Evolutionary conservation across 495 filamentous ascomycete species (phyloP).

Genomic region (Neurospora sp.): DNA sequence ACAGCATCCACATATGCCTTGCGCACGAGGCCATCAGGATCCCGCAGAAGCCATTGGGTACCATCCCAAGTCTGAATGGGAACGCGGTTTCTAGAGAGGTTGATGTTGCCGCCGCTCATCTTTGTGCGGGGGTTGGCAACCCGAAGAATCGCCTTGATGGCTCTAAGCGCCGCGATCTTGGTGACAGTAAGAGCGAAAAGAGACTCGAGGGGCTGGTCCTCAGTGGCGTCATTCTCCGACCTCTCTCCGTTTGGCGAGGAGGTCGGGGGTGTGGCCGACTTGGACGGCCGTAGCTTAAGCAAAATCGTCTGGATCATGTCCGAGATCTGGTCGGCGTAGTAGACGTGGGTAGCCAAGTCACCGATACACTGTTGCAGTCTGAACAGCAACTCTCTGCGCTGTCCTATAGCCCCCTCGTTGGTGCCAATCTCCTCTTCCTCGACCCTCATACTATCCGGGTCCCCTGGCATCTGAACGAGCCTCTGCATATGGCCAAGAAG

Average conservation of each 20-base stretch:
- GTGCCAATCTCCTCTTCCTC: constrained; percentile 18
- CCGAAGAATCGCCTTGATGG: constrained; percentile 67
- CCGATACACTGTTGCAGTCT: constrained; percentile 70
- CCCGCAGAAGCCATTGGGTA: constrained; percentile 78
- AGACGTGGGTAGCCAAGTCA: constrained; percentile 81
- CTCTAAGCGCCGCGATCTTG: constrained; percentile 65
- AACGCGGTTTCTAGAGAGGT: constrained; percentile 60
- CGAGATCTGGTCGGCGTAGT: constrained; percentile 86
- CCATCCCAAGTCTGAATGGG: constrained; percentile 80
- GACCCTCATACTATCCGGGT: constrained; percentile 31
- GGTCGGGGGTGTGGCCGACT: constrained; percentile 30
- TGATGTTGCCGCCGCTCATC: constrained; percentile 47
- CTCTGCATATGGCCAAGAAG: constrained; percentile 69
- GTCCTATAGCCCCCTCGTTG: constrained; percentile 14
- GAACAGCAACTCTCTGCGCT: constrained; percentile 46
- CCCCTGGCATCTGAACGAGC: constrained; percentile 54
- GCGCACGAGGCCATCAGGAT: constrained; percentile 63
- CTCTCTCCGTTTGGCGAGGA: constrained; percentile 30
- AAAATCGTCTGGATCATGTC: constrained; percentile 83
- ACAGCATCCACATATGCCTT: constrained; percentile 77
- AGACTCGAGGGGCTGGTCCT: constrained; percentile 39
- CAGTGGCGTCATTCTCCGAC: constrained; percentile 17
- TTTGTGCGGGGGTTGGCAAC: constrained; percentile 62
- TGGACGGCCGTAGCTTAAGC: constrained; percentile 57
- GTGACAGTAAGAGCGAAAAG: constrained; percentile 68